These are phyloP conservation scores for Aspergillus sp. DNA, from an alignment of 2,329 filamentous ascomycete species.

Conservation along the genomic window DNA sequence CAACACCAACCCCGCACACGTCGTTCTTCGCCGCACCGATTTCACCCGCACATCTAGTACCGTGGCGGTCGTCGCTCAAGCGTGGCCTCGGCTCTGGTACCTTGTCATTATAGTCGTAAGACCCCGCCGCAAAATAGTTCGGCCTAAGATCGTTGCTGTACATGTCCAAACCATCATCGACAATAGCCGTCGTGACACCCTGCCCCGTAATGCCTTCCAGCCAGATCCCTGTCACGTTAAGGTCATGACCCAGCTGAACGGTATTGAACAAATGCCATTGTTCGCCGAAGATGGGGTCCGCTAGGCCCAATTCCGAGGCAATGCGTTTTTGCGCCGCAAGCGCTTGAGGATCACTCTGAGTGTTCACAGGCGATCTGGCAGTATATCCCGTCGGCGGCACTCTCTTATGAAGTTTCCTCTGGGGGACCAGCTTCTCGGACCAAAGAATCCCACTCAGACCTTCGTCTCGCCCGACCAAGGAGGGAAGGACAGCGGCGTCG, in stretches of 20 bases:
- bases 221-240: conserved; percentile 97
- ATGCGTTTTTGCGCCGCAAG: conserved; percentile 62
- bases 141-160: conserved; percentile 87
- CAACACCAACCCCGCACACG: conserved; percentile 92
- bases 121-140: conserved; percentile 92
- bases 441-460: conserved; percentile 74
- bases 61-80: conserved; percentile 84
- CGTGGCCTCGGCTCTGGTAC: conserved; percentile 75
- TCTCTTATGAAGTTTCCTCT: conserved; percentile 64
- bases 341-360: conserved; percentile 46
- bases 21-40: conserved; percentile 90
- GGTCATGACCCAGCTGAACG: conserved; percentile 77
- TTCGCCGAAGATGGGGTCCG: conserved; percentile 86
- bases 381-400: conserved; percentile 38
- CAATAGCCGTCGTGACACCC: conserved; percentile 86
- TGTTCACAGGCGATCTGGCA: conserved; percentile 47
- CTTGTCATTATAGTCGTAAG: conserved; percentile 94
- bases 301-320: conserved; percentile 69
- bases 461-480: conserved; percentile 40
- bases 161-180: conserved; percentile 96
- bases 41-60: conserved; percentile 92
- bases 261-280: conserved; percentile 97
- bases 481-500: conserved; percentile 5
- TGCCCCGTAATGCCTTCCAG: conserved; percentile 84
- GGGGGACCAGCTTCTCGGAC: conserved; percentile 74